phyloP scores from a whole-genome alignment of 2,329 filamentous ascomycete genomes.

The Neophaeococcomyces aloes region DNA sequence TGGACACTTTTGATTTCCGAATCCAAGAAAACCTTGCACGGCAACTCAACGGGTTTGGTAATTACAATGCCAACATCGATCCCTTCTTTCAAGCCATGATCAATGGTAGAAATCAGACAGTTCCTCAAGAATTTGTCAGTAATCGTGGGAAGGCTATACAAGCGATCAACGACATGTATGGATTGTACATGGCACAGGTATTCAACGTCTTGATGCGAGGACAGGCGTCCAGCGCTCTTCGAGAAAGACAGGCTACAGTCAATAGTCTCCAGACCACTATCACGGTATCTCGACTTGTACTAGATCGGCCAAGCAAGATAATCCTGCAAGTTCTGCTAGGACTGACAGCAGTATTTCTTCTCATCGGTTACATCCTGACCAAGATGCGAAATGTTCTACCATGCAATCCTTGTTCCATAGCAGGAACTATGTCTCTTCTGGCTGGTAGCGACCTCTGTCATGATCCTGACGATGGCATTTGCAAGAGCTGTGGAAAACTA shows the following conservation, averaged over 20 bases:
- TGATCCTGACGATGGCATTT: slow-evolving; percentile 13
- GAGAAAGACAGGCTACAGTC: slow-evolving; percentile 5
- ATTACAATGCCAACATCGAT: slow-evolving; percentile 12
- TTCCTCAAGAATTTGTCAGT: background rate
- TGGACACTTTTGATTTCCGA: slow-evolving; percentile 19
- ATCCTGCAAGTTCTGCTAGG: slow-evolving; percentile 20
- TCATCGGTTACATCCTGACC: slow-evolving; percentile 15
- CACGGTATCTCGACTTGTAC: slow-evolving; percentile 17
- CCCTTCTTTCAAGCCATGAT: slow-evolving; percentile 19
- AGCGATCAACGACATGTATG: slow-evolving; percentile 16
- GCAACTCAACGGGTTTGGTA: slow-evolving; percentile 15
- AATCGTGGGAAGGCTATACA: background rate
- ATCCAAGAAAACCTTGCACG: slow-evolving; percentile 21
- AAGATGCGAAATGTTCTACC: slow-evolving; percentile 19
- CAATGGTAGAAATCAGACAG: slow-evolving; percentile 9
- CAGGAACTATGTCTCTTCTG: slow-evolving; percentile 20
- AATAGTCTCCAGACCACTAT: slow-evolving; percentile 12
- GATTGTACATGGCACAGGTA: slow-evolving; percentile 21
- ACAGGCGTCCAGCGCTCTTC: slow-evolving; percentile 8
- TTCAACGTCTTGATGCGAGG: slow-evolving; percentile 19
- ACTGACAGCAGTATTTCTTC: slow-evolving; percentile 12
- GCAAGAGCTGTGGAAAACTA: slow-evolving; percentile 21
- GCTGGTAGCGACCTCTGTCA: slow-evolving; percentile 21
- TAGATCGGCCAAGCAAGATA: slow-evolving; percentile 17
- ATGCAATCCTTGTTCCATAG: slow-evolving; percentile 19